Percentiles rank a stretch among this genome's conserved stretches.
These are phyloP conservation scores for Ogataea trehalophila DNA, from an alignment of 805 yeast genomes.

Conservation along the genomic window DNA sequence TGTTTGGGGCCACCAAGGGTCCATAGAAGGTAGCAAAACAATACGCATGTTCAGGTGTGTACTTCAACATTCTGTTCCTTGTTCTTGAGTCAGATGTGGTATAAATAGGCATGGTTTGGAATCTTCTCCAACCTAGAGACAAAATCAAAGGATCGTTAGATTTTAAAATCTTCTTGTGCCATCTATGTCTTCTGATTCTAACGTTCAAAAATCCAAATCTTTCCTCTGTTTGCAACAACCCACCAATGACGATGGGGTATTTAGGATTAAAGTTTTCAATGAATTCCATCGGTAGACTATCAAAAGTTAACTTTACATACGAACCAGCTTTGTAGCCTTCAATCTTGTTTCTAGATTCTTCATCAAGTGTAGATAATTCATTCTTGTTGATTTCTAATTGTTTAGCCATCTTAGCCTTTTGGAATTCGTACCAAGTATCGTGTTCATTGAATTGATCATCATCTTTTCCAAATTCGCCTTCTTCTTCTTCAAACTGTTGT, in stretches of 20 bases:
- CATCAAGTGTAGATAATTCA: conserved; percentile 68
- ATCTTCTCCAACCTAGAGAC: conserved; percentile 97
- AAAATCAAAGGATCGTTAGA: conserved; percentile 92
- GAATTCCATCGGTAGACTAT: conserved; percentile 83
- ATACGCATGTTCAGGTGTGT: conserved; percentile 97
- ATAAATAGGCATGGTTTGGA: conserved; percentile 92
- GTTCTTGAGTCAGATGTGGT: conserved; percentile 97
- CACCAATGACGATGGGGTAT: conserved; percentile 86
- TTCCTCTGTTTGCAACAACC: conserved; percentile 83
- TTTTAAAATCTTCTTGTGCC: conserved; percentile 96
- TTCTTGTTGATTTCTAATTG: conserved; percentile 91
- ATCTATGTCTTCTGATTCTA: conserved; percentile 94
- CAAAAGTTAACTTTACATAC: conserved; percentile 85
- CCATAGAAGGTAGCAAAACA: conserved; percentile 96
- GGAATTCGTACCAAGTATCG: conserved; percentile 97
- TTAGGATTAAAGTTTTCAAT: conserved; percentile 79
- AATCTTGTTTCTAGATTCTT: conserved; percentile 67
- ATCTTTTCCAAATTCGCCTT: conserved; percentile 67
- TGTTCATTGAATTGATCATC: conserved; percentile 65
- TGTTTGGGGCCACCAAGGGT: conserved; percentile 94
- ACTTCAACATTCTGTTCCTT: conserved; percentile 94
- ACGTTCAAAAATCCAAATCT: conserved; percentile 91
- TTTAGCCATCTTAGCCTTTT: conserved; percentile 94
- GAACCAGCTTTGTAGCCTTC: conserved; percentile 95
- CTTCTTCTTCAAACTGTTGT: conserved; percentile 85